Percentiles rank a stretch among this genome's conserved stretches.
Evolutionary conservation across 2,329 filamentous ascomycete genomes (phyloP).

Genomic region (Corynespora cassiicola): DNA sequence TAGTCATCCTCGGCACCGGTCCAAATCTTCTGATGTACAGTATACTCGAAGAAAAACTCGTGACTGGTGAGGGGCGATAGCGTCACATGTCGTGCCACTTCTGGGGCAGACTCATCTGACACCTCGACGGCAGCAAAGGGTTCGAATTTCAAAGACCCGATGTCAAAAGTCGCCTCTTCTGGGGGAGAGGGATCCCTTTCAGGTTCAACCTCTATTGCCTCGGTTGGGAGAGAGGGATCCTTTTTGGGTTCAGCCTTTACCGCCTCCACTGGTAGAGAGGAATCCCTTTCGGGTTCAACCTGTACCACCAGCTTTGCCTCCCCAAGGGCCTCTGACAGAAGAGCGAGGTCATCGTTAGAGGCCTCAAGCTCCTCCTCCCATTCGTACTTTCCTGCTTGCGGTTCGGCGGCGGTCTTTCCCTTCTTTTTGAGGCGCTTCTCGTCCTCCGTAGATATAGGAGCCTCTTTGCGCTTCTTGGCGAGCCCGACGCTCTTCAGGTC

Average conservation of each 20-base stretch:
- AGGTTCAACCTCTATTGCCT: background rate
- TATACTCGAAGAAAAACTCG: constrained; percentile 34
- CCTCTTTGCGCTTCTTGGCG: too few relatives aligned
- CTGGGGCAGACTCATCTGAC: background rate
- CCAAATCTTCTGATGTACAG: constrained; percentile 25
- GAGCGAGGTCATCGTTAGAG: background rate
- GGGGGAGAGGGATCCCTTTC: background rate
- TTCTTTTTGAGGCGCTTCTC: too few relatives aligned
- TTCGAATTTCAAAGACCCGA: background rate
- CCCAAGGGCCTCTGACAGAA: background rate
- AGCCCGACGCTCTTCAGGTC: too few relatives aligned
- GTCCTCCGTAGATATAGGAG: too few relatives aligned
- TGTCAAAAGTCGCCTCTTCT: background rate
- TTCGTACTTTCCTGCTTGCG: too few relatives aligned
- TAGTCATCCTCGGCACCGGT: constrained; percentile 5
- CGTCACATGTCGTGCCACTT: background rate
- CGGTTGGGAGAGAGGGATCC: background rate
- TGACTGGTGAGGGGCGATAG: constrained; percentile 2
- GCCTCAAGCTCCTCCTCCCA: too few relatives aligned
- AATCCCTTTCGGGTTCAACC: background rate
- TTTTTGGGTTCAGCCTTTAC: background rate
- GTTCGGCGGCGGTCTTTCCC: too few relatives aligned
- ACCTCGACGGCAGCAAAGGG: background rate
- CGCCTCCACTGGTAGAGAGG: background rate
- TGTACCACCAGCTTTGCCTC: too few relatives aligned